These are phyloP conservation scores for Podaxis rugospora DNA, from an alignment of 768 basidiomycete species.

Conservation along the genomic window DNA sequence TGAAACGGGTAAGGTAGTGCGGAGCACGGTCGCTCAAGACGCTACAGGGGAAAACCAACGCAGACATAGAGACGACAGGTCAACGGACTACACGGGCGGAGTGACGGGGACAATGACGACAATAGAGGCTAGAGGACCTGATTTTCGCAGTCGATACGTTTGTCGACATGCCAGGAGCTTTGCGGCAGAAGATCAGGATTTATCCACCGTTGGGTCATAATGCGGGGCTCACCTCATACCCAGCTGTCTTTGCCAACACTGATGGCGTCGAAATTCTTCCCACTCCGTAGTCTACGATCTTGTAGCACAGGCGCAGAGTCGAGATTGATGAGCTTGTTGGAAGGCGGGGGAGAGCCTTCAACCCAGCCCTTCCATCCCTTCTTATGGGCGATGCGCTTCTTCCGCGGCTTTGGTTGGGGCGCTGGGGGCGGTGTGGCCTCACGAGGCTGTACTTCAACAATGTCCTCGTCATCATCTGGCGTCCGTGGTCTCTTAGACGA, in stretches of 20 bases:
- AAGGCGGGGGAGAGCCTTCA: slow-evolving; percentile 78
- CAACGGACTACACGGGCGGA: not conserved
- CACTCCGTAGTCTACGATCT: slow-evolving; percentile 77
- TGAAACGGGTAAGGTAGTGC: slow-evolving; percentile 14
- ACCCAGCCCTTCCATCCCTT: slow-evolving; percentile 94
- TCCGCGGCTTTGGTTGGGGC: slow-evolving; percentile 31
- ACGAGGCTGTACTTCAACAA: slow-evolving; percentile 19
- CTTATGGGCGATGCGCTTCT: slow-evolving; percentile 61
- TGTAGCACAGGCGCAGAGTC: slow-evolving; percentile 67
- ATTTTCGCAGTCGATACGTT: slow-evolving; percentile 26
- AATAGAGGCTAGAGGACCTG: slow-evolving; percentile 5
- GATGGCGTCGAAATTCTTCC: slow-evolving; percentile 81
- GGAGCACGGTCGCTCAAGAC: slow-evolving; percentile 15
- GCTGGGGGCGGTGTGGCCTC: slow-evolving; percentile 19
- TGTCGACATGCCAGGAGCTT: slow-evolving; percentile 14
- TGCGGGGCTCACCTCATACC: slow-evolving; percentile 50
- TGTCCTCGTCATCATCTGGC: slow-evolving; percentile 56
- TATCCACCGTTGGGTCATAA: slow-evolving; percentile 38
- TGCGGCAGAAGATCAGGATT: slow-evolving; percentile 28
- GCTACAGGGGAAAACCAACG: slow-evolving; percentile 16
- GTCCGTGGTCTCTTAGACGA: slow-evolving; percentile 80
- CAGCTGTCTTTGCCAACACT: slow-evolving; percentile 74
- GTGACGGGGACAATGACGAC: slow-evolving; percentile 20
- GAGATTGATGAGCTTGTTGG: slow-evolving; percentile 77
- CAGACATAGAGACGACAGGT: slow-evolving; percentile 8